Evolutionary conservation across 2,329 filamentous ascomycete species (phyloP).

Genomic region (Aspergillus sergii): DNA sequence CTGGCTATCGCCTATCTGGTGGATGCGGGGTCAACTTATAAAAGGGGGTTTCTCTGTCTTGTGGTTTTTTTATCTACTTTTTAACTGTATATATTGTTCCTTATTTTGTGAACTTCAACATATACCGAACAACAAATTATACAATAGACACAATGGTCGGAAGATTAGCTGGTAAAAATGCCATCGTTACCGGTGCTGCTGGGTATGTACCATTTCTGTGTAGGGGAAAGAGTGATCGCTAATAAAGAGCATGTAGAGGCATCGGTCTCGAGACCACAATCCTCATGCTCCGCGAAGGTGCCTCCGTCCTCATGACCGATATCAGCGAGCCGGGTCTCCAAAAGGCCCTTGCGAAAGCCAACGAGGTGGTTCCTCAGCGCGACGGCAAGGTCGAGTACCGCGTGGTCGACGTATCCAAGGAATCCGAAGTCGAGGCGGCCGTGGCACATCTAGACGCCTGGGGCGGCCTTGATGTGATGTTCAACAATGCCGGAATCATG

Average conservation of each 20-base stretch:
- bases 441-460: constrained; percentile 76
- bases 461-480: constrained; percentile 88
- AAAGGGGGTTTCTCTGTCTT: neutral
- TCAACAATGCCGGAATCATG: constrained; percentile 99
- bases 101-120: too few species aligned
- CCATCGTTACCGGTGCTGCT: constrained; percentile 25
- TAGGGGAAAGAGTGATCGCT: neutral
- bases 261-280: constrained; percentile 92
- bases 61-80: too few species aligned
- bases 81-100: too few species aligned
- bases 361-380: constrained; percentile 64
- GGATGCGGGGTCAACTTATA: neutral
- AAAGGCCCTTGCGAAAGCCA: constrained; percentile 73
- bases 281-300: constrained; percentile 86
- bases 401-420: constrained; percentile 76
- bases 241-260: constrained; percentile 55
- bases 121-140: neutral
- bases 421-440: constrained; percentile 73
- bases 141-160: constrained; percentile 18
- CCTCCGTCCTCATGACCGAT: constrained; percentile 81
- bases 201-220: constrained; percentile 12
- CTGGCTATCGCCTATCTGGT: neutral
- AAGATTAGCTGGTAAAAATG: constrained; percentile 26
- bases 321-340: constrained; percentile 78
- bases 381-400: constrained; percentile 30